Evolutionary conservation across 495 filamentous ascomycete genomes (phyloP), one percentile per base, ranked within the genome.

Genomic region (Penicillium salamii): DNA sequence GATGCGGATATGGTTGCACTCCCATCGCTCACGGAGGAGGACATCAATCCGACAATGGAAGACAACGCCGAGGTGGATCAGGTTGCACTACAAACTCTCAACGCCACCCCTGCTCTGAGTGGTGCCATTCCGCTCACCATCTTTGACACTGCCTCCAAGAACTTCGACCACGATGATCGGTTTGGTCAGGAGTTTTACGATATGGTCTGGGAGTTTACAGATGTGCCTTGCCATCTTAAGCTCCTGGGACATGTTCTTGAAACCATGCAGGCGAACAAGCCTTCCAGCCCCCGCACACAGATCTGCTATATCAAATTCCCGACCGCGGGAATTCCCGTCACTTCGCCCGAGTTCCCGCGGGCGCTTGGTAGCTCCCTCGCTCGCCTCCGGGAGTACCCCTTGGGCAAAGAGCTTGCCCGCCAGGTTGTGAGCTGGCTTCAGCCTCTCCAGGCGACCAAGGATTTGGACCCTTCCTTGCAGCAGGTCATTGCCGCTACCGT

Each of bases 91-190:
- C 65, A 85, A 50, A 78, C 84, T 52, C 79, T 95, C 7, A 79
- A 82, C 36, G 77, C 85, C 42, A 89, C 89, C 33, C 90, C 93
- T 9, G 89, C 88, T 12, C 72, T 97, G 24, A 87, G 85, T 39
- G 93, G 93, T 7, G 91, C 91, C 4, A 95, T 97, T 53, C 91
- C 95, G 3, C 78, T 91, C 40, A 91, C 92, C 24, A 88, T 97
- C 31, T 97, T 97, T 54, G 91, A 95, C 61, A 78, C 87, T 12
- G 88, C 90, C 1, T 84, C 86, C 75, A 91, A 88, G 59, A 79
- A 93, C 60, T 85, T 88, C 45, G 80, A 60, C 71, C 78, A 65
- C 28, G 81, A 83, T 47, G 58, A 82, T 3, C 63, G 68, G 0
- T 77, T 91, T 23, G 90, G 83, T 1, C 79, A 82, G 51, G 71